Base-by-base conservation (phyloP, 306 rosid species). In the Prunus kanzakura region DNA sequence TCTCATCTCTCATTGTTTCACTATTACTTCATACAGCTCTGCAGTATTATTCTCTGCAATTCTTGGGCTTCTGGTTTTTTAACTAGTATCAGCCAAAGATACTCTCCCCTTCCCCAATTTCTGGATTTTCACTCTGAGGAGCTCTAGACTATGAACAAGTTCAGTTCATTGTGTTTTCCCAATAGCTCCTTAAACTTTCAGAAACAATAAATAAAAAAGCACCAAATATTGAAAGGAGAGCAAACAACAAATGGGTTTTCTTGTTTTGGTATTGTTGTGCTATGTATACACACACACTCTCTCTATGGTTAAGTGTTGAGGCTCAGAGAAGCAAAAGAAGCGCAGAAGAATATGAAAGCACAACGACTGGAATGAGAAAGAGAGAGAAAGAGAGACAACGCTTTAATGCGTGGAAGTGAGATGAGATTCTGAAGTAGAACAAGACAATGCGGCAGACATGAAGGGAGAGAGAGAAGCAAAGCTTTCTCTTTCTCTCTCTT, bases 371-470 rank as follows among this genome's bases (percentile, higher is more conserved):
- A 81, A 19, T 69, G 75, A 76, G 71, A 81, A 72, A 74, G 64
- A 58, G 64, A 77, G 75, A 71, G 81, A 81, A 16, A 64, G 83
- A 84, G 78, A 76, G 83, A 75, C 45, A 77, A 58, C 68, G 52
- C 90, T 89, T 87, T 78, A 87, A 86, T 89, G 91, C 87, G 89
- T 89, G 93, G 90, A 78, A 89, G 92, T 88, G 96, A 90, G 89
- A 89, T 71, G 89, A 88, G 96, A 92, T 87, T 92, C 93, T 84
- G 85, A 84, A 74, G 88, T 80, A 81, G 88, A 92, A 88, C 80
- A 82, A 92, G 97, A 92, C 97, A 95, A 90, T 92, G 98, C 85
- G 80, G 89, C 78, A 87, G 89, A 84, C 83, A 84, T n/a, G 73
- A 79, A 82, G 75, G 20, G 20, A 79, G 73, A 83, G 82, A 80